These are phyloP conservation scores for Mrakiaceae sp. DNA, from an alignment of 1,284 basidiomycete species.

Conservation along the genomic window DNA sequence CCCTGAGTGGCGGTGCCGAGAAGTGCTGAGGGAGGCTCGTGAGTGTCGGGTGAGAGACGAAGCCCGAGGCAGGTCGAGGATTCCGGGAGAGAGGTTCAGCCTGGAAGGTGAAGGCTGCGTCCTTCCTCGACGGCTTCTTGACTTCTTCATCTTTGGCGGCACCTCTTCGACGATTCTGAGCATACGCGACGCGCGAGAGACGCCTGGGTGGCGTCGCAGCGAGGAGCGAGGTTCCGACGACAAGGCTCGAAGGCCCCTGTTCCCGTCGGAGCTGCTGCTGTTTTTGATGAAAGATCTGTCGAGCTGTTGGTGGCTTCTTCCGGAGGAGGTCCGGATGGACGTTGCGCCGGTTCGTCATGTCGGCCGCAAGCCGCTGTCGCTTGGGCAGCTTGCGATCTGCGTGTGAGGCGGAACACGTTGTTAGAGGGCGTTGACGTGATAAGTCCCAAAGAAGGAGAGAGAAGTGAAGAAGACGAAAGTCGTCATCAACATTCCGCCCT, in stretches of 20 bases:
- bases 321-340: neutral
- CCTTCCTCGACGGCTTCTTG: neutral
- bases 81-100: slow-evolving; percentile 1
- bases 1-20: slow-evolving; percentile 9
- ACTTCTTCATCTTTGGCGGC: neutral
- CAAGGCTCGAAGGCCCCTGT: neutral
- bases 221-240: slow-evolving; percentile 2
- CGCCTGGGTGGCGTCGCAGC: neutral
- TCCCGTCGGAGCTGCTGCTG: neutral
- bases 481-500: neutral
- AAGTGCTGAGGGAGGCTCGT: slow-evolving; percentile 9
- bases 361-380: neutral
- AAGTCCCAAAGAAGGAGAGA: neutral
- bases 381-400: neutral
- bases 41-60: slow-evolving; percentile 13
- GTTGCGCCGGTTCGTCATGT: neutral
- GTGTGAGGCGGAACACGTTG: neutral
- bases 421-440: neutral
- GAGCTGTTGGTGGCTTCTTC: neutral
- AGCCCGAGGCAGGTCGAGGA: slow-evolving; percentile 3
- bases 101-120: slow-evolving; percentile 5
- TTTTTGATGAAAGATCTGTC: neutral
- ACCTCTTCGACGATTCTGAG: neutral
- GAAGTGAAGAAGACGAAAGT: neutral
- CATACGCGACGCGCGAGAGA: neutral